Evolutionary conservation across 306 rosid species (phyloP).

Genomic region (Trifolium dubium): DNA sequence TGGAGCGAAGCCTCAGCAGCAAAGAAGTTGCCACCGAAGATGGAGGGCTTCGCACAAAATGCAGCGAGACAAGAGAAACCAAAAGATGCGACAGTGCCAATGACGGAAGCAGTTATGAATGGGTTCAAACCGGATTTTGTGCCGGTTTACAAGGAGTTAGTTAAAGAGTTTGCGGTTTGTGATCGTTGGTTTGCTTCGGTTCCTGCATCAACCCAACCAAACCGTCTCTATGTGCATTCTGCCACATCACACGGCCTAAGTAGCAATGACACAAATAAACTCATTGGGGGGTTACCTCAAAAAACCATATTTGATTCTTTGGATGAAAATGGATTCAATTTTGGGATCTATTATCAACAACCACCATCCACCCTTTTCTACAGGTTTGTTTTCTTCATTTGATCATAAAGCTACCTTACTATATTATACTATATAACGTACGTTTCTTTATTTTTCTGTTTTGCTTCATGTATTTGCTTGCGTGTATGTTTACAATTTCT

Average conservation of each 20-base stretch:
- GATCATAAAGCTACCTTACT: too few relatives aligned
- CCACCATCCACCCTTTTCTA: slow-evolving; percentile 69
- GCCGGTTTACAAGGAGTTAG: slow-evolving; percentile 58
- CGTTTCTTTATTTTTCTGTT: neutral
- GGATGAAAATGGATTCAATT: slow-evolving; percentile 63
- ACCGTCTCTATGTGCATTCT: slow-evolving; percentile 76
- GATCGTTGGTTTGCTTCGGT: slow-evolving; percentile 84
- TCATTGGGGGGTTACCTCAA: slow-evolving; percentile 75
- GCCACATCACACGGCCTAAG: slow-evolving; percentile 76
- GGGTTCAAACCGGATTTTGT: slow-evolving; percentile 66
- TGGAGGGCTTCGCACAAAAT: slow-evolving; percentile 77
- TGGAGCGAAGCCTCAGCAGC: slow-evolving; percentile 62
- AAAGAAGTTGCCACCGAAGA: slow-evolving; percentile 50
- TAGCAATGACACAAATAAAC: slow-evolving; percentile 54
- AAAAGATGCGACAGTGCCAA: slow-evolving; percentile 31
- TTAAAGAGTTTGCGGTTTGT: slow-evolving; percentile 72
- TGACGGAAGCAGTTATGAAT: slow-evolving; percentile 68
- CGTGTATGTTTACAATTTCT: neutral
- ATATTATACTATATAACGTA: too few relatives aligned
- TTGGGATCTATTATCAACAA: slow-evolving; percentile 72
- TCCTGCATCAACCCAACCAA: slow-evolving; percentile 82
- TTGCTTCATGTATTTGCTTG: neutral
- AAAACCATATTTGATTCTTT: slow-evolving; percentile 81
- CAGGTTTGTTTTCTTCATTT: slow-evolving; percentile 50
- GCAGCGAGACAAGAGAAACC: slow-evolving; percentile 48